Evolutionary conservation across 2,329 filamentous ascomycete species (phyloP), one percentile per base, ranked within the genome.

Genomic region (Cryoendolithus antarcticus): DNA sequence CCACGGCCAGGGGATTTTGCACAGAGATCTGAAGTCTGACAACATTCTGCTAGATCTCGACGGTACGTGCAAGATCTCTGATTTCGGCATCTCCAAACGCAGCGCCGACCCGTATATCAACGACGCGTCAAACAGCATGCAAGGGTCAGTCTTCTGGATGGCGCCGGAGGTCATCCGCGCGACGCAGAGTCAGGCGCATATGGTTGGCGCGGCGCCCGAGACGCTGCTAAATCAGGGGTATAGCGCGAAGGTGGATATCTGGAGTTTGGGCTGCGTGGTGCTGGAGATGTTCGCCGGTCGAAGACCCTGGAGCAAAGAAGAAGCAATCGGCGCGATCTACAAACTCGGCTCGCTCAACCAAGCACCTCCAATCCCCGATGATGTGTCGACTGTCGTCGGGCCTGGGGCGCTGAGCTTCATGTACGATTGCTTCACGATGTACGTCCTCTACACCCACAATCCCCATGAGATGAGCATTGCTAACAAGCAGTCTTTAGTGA

Each of bases 91-190:
- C 57, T 93, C 83, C 41, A 98, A 98, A 69, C 96, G 95, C 66
- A 89, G 83, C 39, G 88, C 96, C 61, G 88, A 98, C 57, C 96
- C 96, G 51, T 98, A 98, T 62, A 91, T 89, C 58, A 96, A 98
- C 64, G 91, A 98, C 65, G 86, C 86, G 55, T 86, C 84, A 45
- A 96, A 98, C 63, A 83, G 76, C 47, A 98, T 98, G 93, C 91
- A 98, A 65, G 91, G 91, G 8, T 93, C 86, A 1, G 91, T 98
- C 29, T 98, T 98, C 66, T 98, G 91, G 91, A 98, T 98, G 91
- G 91, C 91, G 0, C 91, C 91, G 24, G 91, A 98, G 65, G 93
- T 98, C 36, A 91, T 98, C 47, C 82, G 89, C 32, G 89, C 86
- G 1, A 27, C 24, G 24, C 83, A 94, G 56, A 86, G 84, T 21